Conservation (phyloP, 208 protist genomes). For the Trypanosoma conorhini region DNA sequence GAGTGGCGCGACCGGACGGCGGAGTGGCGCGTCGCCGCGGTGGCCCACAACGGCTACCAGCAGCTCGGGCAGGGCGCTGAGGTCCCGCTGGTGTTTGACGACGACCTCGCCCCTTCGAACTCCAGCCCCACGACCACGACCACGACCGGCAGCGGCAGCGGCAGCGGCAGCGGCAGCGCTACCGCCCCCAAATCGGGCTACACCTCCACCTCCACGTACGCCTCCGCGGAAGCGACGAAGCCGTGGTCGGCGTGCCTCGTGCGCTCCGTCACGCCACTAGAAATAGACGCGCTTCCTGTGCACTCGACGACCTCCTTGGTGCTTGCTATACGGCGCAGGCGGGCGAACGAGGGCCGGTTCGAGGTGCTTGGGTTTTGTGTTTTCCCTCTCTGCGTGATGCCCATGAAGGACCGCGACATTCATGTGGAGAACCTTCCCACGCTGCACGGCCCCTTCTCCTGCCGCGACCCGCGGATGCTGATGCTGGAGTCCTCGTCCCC, state of each 20-base stretch:
- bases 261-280: constrained; percentile 58
- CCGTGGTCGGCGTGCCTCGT: constrained; percentile 15
- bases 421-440: constrained; percentile 82
- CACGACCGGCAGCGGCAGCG: constrained; percentile 7
- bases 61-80: constrained; percentile 80
- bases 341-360: constrained; percentile 33
- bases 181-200: not conserved
- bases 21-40: constrained; percentile 80
- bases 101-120: not conserved
- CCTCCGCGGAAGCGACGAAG: constrained; percentile 3
- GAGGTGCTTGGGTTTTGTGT: constrained; percentile 85
- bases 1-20: constrained; percentile 41
- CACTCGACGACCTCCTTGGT: constrained; percentile 85
- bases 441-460: constrained; percentile 83
- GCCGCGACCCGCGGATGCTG: constrained; percentile 81
- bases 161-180: not conserved
- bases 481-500: constrained; percentile 78
- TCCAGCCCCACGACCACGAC: not conserved
- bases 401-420: constrained; percentile 81
- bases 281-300: constrained; percentile 73
- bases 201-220: constrained; percentile 14
- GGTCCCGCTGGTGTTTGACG: constrained; percentile 50
- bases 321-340: constrained; percentile 72
- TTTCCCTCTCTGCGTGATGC: constrained; percentile 88
- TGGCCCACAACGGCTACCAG: constrained; percentile 88